Evolutionary conservation across 345 rosid genomes (phyloP).

Genomic region (Citrus hindsii): DNA sequence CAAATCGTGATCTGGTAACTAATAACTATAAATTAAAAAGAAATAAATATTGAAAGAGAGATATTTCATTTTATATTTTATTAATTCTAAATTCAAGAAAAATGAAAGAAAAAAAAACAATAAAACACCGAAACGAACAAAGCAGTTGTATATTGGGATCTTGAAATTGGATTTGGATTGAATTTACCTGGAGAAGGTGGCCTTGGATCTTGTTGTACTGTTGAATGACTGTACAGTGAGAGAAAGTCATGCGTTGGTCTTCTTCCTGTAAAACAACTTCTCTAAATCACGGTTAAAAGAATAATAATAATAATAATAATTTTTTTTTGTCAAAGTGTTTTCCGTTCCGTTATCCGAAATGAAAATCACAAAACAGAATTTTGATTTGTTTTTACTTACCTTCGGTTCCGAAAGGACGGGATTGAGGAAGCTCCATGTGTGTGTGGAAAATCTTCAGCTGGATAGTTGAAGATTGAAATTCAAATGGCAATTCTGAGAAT

Average conservation of each 20-base stretch:
- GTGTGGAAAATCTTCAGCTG: slow-evolving; percentile 10
- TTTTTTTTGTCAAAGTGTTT: background rate
- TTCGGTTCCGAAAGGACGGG: slow-evolving; percentile 63
- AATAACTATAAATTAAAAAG: background rate
- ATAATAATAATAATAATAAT: background rate
- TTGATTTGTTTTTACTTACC: slow-evolving; percentile 36
- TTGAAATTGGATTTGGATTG: slow-evolving; percentile 11
- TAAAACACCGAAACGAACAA: background rate
- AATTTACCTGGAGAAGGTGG: slow-evolving; percentile 71
- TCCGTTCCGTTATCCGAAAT: background rate
- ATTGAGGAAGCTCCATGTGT: slow-evolving; percentile 78
- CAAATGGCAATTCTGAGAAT: slow-evolving; percentile 8
- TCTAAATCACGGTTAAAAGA: slow-evolving; percentile 19
- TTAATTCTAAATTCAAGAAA: background rate
- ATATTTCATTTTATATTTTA: background rate
- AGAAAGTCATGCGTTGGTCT: slow-evolving; percentile 88
- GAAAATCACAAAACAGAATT: background rate
- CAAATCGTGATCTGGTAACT: slow-evolving; percentile 30
- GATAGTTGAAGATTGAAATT: background rate
- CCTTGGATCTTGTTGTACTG: slow-evolving; percentile 71
- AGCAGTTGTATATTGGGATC: slow-evolving; percentile 3
- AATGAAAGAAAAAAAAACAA: background rate
- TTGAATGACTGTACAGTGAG: slow-evolving; percentile 80
- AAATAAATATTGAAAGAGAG: background rate
- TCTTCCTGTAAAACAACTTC: slow-evolving; percentile 63